A percentile compares a stretch with the other conserved stretches of the same genome.
These are phyloP conservation scores for Spizellomyces punctatus DNA, from an alignment of 192 early-diverging fungal genomes.

Conservation along the genomic window DNA sequence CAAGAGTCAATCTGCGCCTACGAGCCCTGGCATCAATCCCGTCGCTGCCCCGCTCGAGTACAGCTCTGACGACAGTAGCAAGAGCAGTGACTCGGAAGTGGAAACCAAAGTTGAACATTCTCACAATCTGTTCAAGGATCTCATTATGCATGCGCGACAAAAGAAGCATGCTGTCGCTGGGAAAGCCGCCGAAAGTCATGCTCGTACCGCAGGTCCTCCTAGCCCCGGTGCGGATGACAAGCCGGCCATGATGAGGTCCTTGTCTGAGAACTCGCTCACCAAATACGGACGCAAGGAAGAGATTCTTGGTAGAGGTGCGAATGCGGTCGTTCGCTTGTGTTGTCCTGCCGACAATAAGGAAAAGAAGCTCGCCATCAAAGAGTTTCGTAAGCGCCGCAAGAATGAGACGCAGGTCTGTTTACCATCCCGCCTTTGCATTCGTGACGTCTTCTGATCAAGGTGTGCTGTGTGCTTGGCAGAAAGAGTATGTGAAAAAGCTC, in stretches of 20 bases:
- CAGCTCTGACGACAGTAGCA: constrained; percentile 15
- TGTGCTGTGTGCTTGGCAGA: constrained; percentile 47
- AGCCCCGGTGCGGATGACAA: constrained; percentile 5
- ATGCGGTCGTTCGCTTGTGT: constrained; percentile 86
- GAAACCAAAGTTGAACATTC: constrained; percentile 29
- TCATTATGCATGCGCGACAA: constrained; percentile 31
- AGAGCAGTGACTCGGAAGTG: constrained; percentile 35
- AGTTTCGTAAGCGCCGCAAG: constrained; percentile 84
- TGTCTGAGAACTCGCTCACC: constrained; percentile 51
- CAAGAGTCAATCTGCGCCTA: constrained; percentile 19
- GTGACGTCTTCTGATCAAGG: neutral
- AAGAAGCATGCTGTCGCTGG: constrained; percentile 12
- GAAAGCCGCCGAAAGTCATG: constrained; percentile 11
- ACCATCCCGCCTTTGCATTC: neutral
- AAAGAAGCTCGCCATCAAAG: constrained; percentile 86
- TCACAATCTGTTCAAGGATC: constrained; percentile 40
- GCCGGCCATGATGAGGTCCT: constrained; percentile 21
- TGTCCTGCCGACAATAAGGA: constrained; percentile 58
- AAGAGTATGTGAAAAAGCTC: constrained; percentile 95
- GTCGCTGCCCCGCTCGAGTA: neutral
- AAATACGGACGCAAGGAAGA: constrained; percentile 84
- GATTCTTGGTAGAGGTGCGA: constrained; percentile 85
- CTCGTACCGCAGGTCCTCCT: neutral
- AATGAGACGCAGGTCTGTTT: constrained; percentile 64
- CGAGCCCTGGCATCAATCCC: constrained; percentile 2